Base-by-base conservation (phyloP, 768 basidiomycete genomes). In the Lactarius pseudohatsudake region DNA sequence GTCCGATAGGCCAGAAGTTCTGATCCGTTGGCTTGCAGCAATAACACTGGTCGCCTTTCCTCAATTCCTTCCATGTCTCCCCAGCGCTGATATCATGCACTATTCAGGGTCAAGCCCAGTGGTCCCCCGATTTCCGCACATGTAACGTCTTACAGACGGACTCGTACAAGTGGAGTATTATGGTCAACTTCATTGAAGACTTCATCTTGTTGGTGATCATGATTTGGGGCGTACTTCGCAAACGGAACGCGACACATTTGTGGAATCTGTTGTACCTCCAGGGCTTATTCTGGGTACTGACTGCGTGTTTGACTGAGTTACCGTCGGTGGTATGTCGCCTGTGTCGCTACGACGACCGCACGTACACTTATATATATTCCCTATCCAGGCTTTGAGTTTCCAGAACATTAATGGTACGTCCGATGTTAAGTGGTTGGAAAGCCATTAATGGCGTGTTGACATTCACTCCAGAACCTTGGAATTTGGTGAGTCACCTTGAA, bases 201-300 rank as follows among this genome's bases (percentile, higher is more conserved):
- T 50, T 57, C 1, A 15, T 62, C 13, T 59, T 69, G 34, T 22
- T 69, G n/a, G n/a, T 3, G 28, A 45, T 69, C 20, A 69, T 69
- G 69, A 15, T 64, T 26, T 38, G 58, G 8, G 69, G 69, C 26
- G 69, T 69, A 15, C 62, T 69, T 38, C 61, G 54, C 53, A 69
- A 69, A 56, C 32, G 45, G 38, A 69, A 69, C 45, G 57, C 61
- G 58, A 69, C 69, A 20, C 50, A 60, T 43, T 38, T 69, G 22
- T 69, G 69, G 69, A 68, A 67, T 38, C 28, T 69, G 62, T 26
- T 69, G 53, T 69, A 68, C 32, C 55, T 69, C 40, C 69, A 69
- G 22, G 69, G 54, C 32, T 22, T 69, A 10, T 54, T 66, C 22
- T 69, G 68, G 68, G 59, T 69, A 15, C 57, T 66, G 38, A 55